Percentiles rank a stretch among this genome's conserved stretches.
Evolutionary conservation across 441 rosid species (phyloP).

Genomic region (Euphorbia schlechtendalii): DNA sequence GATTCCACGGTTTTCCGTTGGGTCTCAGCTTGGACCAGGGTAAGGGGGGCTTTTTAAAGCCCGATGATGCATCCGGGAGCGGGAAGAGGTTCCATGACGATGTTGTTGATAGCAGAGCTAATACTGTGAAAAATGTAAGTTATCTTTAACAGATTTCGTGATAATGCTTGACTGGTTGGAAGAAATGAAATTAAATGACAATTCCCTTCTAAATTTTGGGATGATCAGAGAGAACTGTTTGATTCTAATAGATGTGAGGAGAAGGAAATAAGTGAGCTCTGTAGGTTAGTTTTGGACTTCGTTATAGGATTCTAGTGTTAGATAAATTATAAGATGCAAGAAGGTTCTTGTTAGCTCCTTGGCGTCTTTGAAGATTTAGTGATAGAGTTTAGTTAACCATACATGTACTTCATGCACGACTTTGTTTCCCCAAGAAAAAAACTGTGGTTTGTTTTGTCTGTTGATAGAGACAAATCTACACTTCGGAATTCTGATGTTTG

Average conservation of each 20-base stretch:
- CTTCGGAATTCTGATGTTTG: not conserved
- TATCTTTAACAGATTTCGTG: not conserved
- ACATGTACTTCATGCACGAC: not conserved
- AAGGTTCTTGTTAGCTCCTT: not conserved
- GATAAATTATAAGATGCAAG: not conserved
- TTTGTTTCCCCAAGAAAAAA: not conserved
- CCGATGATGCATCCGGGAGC: constrained; percentile 69
- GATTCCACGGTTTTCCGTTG: constrained; percentile 75
- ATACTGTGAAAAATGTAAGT: constrained; percentile 67
- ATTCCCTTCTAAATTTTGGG: not conserved
- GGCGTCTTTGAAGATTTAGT: not conserved
- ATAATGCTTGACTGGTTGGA: not conserved
- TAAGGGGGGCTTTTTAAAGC: constrained; percentile 67
- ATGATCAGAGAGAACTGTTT: not conserved
- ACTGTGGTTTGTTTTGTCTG: not conserved
- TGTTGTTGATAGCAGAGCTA: constrained; percentile 50
- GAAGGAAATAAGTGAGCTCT: not conserved
- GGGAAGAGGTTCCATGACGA: constrained; percentile 69
- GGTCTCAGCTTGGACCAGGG: constrained; percentile 93
- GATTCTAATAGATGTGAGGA: not conserved
- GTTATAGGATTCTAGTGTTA: not conserved
- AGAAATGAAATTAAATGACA: not conserved
- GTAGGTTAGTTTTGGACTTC: not conserved
- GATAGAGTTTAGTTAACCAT: not conserved
- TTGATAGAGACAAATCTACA: not conserved